Base-by-base conservation (phyloP, 257 asterid species). In the Jasminum sambac region DNA sequence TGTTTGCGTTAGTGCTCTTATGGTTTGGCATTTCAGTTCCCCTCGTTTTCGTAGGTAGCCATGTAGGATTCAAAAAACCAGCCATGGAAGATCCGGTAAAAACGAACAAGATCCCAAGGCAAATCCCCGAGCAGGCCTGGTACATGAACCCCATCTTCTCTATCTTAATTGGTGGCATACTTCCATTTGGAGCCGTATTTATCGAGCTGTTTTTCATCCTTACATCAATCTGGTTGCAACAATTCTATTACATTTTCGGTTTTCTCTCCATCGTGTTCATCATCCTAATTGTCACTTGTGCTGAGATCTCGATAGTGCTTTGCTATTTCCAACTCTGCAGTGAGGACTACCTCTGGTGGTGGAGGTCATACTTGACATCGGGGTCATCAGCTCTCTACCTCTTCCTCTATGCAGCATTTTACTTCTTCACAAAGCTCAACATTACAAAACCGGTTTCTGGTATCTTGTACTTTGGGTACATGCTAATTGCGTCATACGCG, bases 271-370 rank as follows among this genome's bases (percentile, higher is more conserved):
- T 91, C 6, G 96, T 91, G 64, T 82, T 91, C 74, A 19, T 89
- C 81, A 91, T 91, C 85, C 87, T 91, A 55, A 64, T 91, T 5
- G 83, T 91, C 68, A 91, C 98, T 24, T 91, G 98, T 59, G 96
- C 95, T 0, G 98, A 91, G 90, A 91, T 91, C 69, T 86, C 95
- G 6, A 76, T 91, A 9, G 96, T 91, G 82, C 88, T 91, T 16
- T 91, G 96, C 91, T 91, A 89, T 74, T 91, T 91, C 91, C 97
- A 91, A 73, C 90, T 91, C 61, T 91, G 98, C 83, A 89, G 98
- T 26, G 98, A 91, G 89, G 98, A 91, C 76, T 91, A 89, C 68
- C 82, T 80, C 11, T 91, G 98, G 98, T 91, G 96, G 98, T 91
- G 98, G 98, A 86, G 98, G 58, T 86, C 98, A 13, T 90, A 90